These are phyloP conservation scores for Calonectria montana DNA, from an alignment of 2,329 filamentous ascomycete species.

Conservation along the genomic window DNA sequence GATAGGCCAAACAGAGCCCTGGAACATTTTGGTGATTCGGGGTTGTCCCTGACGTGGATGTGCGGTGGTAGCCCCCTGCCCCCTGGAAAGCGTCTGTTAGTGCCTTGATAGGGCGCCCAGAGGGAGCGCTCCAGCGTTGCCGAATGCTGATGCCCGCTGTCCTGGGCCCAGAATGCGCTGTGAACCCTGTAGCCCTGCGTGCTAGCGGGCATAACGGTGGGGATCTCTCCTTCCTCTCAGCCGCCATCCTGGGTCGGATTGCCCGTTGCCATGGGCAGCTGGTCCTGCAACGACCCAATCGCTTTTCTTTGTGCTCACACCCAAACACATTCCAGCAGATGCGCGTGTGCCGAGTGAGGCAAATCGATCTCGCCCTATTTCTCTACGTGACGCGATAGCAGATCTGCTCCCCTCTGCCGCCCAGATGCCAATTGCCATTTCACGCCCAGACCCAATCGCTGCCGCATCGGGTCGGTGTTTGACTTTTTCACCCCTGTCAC, in stretches of 20 bases:
- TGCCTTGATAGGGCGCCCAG: constrained; percentile 1
- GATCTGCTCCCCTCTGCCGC: not conserved
- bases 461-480: not conserved
- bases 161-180: constrained; percentile 4
- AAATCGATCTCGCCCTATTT: not conserved
- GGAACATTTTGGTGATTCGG: constrained; percentile 9
- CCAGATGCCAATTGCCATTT: not conserved
- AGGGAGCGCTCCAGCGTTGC: constrained; percentile 5
- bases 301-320: not conserved
- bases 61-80: not conserved
- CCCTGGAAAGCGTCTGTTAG: not conserved
- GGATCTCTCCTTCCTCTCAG: not conserved
- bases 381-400: not conserved
- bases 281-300: not conserved
- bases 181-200: constrained; percentile 17
- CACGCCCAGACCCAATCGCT: not conserved
- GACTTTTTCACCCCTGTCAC: not conserved
- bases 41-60: not conserved
- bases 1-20: constrained; percentile 12
- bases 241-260: constrained; percentile 2
- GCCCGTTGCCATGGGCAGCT: constrained; percentile 19
- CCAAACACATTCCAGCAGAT: not conserved
- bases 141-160: not conserved
- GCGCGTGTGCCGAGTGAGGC: not conserved
- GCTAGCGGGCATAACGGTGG: constrained; percentile 10